Percentiles rank a stretch among this genome's conserved stretches.
These are phyloP conservation scores for Apiotrichum sp. DNA, from an alignment of 1,284 basidiomycete genomes.

Conservation along the genomic window DNA sequence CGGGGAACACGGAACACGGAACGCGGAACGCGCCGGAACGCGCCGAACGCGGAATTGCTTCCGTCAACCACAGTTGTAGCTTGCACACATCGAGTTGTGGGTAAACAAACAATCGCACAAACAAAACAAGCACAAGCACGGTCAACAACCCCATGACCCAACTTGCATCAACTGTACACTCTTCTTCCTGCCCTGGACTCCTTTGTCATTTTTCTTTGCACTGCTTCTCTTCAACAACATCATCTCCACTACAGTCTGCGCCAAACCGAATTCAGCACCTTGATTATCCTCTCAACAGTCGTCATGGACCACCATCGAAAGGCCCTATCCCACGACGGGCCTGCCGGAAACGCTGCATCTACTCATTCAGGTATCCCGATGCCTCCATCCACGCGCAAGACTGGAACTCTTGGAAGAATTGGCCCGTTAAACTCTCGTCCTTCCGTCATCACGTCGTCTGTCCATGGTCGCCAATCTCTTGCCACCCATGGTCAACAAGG, in stretches of 20 bases:
- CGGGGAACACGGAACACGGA: no score
- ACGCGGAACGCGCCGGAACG: no score
- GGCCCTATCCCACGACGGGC: constrained; percentile 56
- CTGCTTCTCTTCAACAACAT: no score
- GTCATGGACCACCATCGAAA: constrained; percentile 55
- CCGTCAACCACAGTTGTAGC: no score
- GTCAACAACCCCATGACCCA: no score
- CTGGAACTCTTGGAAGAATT: not conserved
- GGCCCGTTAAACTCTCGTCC: constrained; percentile 49
- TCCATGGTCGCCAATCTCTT: not conserved
- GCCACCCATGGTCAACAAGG: not conserved
- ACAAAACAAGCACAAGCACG: no score
- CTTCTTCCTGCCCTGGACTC: no score
- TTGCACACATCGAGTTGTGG: no score
- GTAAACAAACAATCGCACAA: no score
- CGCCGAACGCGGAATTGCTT: no score
- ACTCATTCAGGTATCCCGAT: constrained; percentile 44
- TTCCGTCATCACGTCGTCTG: constrained; percentile 46
- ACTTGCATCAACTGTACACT: no score
- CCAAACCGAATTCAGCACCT: not conserved
- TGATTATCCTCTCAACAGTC: not conserved
- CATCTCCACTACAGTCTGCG: not conserved
- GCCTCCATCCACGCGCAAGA: constrained; percentile 52
- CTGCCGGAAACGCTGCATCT: constrained; percentile 51
- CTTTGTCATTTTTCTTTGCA: no score